These are phyloP conservation scores for Phytophthora macrochlamydospora DNA, from an alignment of 352 stramenopile species.

Conservation along the genomic window DNA sequence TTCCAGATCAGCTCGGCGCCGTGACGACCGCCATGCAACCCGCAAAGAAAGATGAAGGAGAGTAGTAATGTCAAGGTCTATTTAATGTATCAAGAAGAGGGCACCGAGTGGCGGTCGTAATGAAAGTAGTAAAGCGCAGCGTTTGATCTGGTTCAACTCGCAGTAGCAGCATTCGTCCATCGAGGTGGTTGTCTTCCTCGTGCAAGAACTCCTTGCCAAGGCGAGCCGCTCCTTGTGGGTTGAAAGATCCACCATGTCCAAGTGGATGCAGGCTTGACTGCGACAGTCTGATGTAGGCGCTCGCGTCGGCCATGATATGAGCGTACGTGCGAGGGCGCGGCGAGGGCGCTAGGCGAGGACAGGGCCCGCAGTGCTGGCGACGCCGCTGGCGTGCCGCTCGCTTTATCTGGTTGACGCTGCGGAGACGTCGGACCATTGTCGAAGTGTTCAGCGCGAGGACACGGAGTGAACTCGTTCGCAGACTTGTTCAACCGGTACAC, in stretches of 20 bases:
- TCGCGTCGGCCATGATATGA: slow-evolving; percentile 9
- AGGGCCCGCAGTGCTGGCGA: neutral
- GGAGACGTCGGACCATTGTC: too few relatives aligned
- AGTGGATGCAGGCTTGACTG: neutral
- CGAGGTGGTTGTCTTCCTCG: neutral
- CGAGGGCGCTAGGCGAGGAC: too few relatives aligned
- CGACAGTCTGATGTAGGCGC: slow-evolving; percentile 18
- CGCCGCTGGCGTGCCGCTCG: neutral
- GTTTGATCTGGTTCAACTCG: neutral
- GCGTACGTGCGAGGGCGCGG: neutral
- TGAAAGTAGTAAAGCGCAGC: slow-evolving; percentile 2
- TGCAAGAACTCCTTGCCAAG: neutral
- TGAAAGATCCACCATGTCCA: neutral
- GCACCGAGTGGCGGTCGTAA: neutral
- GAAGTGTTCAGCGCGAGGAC: too few relatives aligned
- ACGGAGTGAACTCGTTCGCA: too few relatives aligned
- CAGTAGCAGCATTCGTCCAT: neutral
- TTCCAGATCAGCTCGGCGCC: slow-evolving; percentile 73
- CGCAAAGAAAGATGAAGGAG: slow-evolving; percentile 5
- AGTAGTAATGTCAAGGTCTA: slow-evolving; percentile 32
- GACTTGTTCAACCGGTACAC: too few relatives aligned
- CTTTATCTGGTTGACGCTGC: neutral
- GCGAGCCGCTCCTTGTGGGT: too few relatives aligned
- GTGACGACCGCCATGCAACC: slow-evolving; percentile 8
- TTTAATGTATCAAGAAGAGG: slow-evolving; percentile 22